Base-by-base conservation (phyloP, 2,329 filamentous ascomycete species). In the Penicillium sp. region DNA sequence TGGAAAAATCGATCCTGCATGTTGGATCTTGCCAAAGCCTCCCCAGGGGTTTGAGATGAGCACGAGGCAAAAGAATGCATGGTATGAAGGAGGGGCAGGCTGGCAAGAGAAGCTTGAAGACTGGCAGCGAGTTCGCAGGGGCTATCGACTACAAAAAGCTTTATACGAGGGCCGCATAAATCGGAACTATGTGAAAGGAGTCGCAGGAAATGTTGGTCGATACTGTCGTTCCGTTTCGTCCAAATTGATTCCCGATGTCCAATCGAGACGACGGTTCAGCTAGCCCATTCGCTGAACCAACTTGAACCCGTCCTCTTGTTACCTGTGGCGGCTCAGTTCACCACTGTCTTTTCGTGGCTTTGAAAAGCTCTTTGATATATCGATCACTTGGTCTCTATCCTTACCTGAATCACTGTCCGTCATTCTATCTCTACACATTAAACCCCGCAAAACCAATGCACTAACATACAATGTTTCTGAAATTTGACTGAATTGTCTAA, bases 11-110 rank as follows among this genome's bases (percentile, higher is more conserved):
- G 72, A 76, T 18, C 67, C 73, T 10, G 69, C 67, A 5, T 66
- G 67, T 45, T 76, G 73, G 73, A 67, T 73, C 28, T 62, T 76
- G 34, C 71, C 66, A 39, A 71, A 64, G 44, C 73, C 73, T 4
- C 73, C 71, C 2, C 71, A 75, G 48, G 73, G 73, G 0, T 65
- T 70, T 51, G 61, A 59, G 10, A 62, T 70, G 53, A 70, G 71
- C 5, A 65, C 60, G 8, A 67, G 65, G 29, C 71, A 76, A 47
- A 64, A 62, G 41, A 61, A 68, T n/a, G 62, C 63, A 5, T 74
- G 70, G 59, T 76, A 73, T 44, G 71, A 74, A 51, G 70, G 72
- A 45, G 68, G 68, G 9, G 58, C 64, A 6, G 73, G 71, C 7
- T 74, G 70, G 70, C 68, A 71, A 56, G 72, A 75, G 52, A 74